A percentile compares a stretch with the other conserved stretches of the same genome.
These are phyloP conservation scores for Sungouiella thailandica DNA, from an alignment of 805 yeast species.

Conservation along the genomic window DNA sequence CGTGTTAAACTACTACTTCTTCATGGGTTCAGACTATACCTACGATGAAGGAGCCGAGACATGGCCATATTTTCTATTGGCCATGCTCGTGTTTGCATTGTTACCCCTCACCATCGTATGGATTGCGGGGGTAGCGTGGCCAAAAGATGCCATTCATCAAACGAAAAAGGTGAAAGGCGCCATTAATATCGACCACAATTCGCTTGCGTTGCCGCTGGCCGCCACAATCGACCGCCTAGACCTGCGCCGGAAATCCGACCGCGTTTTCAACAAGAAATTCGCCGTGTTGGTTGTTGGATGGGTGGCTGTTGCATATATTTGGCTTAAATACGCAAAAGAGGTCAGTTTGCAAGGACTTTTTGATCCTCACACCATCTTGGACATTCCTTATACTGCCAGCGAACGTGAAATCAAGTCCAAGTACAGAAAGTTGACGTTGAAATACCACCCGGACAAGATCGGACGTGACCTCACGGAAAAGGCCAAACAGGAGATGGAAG, in stretches of 20 bases:
- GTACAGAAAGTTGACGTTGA: slow-evolving; percentile 81
- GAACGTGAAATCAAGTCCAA: slow-evolving; percentile 77
- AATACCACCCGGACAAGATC: slow-evolving; percentile 91
- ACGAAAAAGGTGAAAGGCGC: slow-evolving; percentile 27
- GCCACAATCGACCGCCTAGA: slow-evolving; percentile 22
- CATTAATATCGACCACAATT: slow-evolving; percentile 26
- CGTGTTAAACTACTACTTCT: no score
- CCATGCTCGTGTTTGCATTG: slow-evolving; percentile 61
- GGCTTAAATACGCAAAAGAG: slow-evolving; percentile 35
- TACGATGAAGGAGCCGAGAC: slow-evolving; percentile 89
- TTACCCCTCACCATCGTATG: slow-evolving; percentile 55
- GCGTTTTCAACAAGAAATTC: slow-evolving; percentile 35
- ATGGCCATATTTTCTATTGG: slow-evolving; percentile 87
- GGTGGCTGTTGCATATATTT: slow-evolving; percentile 44
- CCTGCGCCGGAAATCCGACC: slow-evolving; percentile 23
- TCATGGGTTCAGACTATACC: slow-evolving; percentile 51
- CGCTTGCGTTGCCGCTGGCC: slow-evolving; percentile 23
- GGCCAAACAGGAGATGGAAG: slow-evolving; percentile 59
- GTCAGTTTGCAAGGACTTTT: slow-evolving; percentile 50
- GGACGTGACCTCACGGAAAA: slow-evolving; percentile 55
- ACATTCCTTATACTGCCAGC: slow-evolving; percentile 58
- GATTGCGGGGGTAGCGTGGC: slow-evolving; percentile 16
- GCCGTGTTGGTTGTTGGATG: slow-evolving; percentile 50
- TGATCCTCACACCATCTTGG: slow-evolving; percentile 89
- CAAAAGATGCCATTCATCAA: slow-evolving; percentile 13